phyloP scores from a whole-genome alignment of 2,329 filamentous ascomycete species.

The Aureobasidium sp. region DNA sequence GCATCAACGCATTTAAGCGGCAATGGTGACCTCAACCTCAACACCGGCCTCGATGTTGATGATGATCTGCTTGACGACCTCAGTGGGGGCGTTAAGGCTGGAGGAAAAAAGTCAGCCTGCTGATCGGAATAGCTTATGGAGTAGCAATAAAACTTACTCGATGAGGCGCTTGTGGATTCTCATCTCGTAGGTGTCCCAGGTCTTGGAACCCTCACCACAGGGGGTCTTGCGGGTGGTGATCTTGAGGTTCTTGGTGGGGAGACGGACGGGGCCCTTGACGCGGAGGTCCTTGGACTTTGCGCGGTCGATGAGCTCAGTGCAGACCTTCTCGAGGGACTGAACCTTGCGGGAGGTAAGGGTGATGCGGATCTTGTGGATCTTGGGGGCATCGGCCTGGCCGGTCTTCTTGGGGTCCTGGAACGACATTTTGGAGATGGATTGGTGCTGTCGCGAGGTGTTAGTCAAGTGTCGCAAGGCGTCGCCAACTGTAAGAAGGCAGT shows the following conservation, averaged over 20 bases:
- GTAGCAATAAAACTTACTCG: conserved; percentile 51
- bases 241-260: conserved; percentile 95
- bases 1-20: conserved; percentile 49
- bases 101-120: neutral
- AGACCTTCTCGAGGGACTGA: conserved; percentile 93
- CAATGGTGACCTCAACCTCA: conserved; percentile 89
- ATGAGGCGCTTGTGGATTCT: conserved; percentile 97
- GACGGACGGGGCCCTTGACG: conserved; percentile 96
- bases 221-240: conserved; percentile 98
- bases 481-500: neutral
- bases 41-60: conserved; percentile 93
- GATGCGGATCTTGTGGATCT: conserved; percentile 98
- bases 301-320: conserved; percentile 95
- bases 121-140: too few relatives aligned
- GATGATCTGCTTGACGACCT: conserved; percentile 95
- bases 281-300: conserved; percentile 97
- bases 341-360: conserved; percentile 95
- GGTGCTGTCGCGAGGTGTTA: conserved; percentile 20
- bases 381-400: conserved; percentile 77
- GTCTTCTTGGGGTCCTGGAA: conserved; percentile 92
- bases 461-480: conserved; percentile 7
- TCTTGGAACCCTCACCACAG: conserved; percentile 99
- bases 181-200: conserved; percentile 99
- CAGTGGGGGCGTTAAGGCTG: conserved; percentile 89
- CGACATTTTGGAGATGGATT: conserved; percentile 59